Evolutionary conservation across 768 basidiomycete species (phyloP), one percentile per base, ranked within the genome.

Genomic region (Russula sp.): DNA sequence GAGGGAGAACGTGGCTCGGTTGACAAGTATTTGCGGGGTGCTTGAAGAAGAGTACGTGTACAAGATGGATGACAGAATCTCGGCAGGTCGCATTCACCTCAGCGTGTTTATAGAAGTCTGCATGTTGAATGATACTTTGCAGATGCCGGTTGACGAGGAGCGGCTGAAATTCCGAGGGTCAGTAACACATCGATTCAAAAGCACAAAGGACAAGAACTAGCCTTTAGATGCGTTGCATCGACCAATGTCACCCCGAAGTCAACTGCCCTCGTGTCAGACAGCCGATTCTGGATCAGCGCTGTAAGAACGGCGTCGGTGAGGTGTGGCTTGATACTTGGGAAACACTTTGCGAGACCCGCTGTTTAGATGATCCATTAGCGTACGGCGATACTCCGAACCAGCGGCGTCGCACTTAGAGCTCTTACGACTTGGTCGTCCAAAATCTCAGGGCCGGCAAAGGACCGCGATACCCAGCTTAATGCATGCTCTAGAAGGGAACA

Each of bases 21-120:
- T 96, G 95, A 68, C 90, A 95, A 2, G 93, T 88, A 67, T 92
- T 92, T 13, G 78, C 73, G 0, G 93, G 90, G 68, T 94, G 86
- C 14, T 86, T 78, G 58, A 80, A 72, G 76, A 95, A 97, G 1
- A 96, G 77, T 3, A 75, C 72, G 48, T 83, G 77, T 4, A 95
- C 73, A 1, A 90, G 72, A n/a, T 73, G 66, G 41, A 86, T 75
- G 34, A 89, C 69, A 2, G 77, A 73, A 25, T 80, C 76, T 22
- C 84, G 78, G 35, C 73, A 68, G 5, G 70, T 65, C 9, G 65
- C 53, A 57, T 70, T 61, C 1, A 61, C 56, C 10, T 72, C 70
- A 47, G 79, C 80, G 13, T 81, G 58, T 48, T 75, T 78, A 70
- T 76, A 79, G 69, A 93, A 86, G 11, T 83, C 76, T 4, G 80